A percentile compares a stretch with the other conserved stretches of the same genome.
phyloP scores from a whole-genome alignment of 257 asterid species.

The Fraxinus quadrangulata region DNA sequence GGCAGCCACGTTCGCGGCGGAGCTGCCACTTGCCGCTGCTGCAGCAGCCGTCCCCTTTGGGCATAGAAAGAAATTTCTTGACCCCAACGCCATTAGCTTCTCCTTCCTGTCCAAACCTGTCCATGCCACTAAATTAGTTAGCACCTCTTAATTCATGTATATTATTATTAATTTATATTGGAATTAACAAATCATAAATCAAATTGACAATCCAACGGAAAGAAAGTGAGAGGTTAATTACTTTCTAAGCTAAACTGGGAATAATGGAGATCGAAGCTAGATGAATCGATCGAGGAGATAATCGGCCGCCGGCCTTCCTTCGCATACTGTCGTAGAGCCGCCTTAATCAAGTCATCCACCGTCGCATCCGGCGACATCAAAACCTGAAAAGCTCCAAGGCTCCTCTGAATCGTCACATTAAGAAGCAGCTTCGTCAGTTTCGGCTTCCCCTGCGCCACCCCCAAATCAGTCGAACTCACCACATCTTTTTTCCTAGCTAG shows the following conservation, averaged over 20 bases:
- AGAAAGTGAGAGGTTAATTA: conserved; percentile 8
- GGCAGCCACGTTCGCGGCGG: conserved; percentile 11
- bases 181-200: too few relatives aligned
- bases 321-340: conserved; percentile 36
- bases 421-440: conserved; percentile 40
- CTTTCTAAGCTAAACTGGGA: conserved; percentile 58
- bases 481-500: conserved; percentile 23
- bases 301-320: conserved; percentile 51
- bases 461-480: conserved; percentile 24
- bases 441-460: conserved; percentile 27
- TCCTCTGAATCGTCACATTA: conserved; percentile 50
- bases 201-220: neutral
- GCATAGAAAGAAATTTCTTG: conserved; percentile 52
- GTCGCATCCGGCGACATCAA: conserved; percentile 44
- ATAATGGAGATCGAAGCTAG: conserved; percentile 49
- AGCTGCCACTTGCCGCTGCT: conserved; percentile 7
- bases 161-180: too few relatives aligned
- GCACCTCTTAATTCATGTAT: neutral
- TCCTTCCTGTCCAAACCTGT: conserved; percentile 46
- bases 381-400: conserved; percentile 48
- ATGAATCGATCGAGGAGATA: conserved; percentile 27
- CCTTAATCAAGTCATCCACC: conserved; percentile 45
- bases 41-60: neutral
- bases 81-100: conserved; percentile 45
- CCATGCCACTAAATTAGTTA: neutral